Conservation (phyloP, 495 filamentous ascomycete species). For the Penicillium robsamsonii region DNA sequence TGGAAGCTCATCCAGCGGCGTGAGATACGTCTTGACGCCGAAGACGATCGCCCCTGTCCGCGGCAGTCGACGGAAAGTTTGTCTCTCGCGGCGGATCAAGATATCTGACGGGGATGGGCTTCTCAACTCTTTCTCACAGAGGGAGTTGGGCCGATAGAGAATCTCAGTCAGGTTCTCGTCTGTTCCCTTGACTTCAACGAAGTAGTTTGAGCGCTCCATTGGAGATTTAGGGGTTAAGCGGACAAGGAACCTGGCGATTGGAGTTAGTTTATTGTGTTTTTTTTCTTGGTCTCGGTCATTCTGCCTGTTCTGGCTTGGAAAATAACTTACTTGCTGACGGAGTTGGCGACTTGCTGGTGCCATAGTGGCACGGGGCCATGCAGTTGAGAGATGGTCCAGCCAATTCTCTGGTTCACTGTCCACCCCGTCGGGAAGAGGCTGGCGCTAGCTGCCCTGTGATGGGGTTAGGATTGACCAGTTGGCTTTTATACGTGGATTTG, state of each 20-base stretch:
- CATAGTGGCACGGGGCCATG: conserved; percentile 53
- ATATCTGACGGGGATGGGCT: conserved; percentile 41
- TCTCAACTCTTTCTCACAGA: conserved; percentile 33
- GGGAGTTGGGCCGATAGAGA: conserved; percentile 35
- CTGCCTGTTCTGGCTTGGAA: not conserved
- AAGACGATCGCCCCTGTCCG: conserved; percentile 50
- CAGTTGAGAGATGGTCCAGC: conserved; percentile 51
- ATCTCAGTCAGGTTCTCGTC: conserved; percentile 44
- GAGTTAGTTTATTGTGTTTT: conserved; percentile 3
- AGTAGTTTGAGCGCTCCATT: conserved; percentile 57
- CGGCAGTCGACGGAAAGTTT: conserved; percentile 54
- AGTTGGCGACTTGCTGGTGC: conserved; percentile 51
- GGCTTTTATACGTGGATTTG: not conserved
- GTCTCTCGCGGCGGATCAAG: conserved; percentile 52
- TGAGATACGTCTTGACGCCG: conserved; percentile 54
- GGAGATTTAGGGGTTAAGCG: conserved; percentile 44
- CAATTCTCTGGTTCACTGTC: conserved; percentile 54
- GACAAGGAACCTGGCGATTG: conserved; percentile 42
- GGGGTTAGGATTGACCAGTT: not conserved
- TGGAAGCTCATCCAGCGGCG: conserved; percentile 45
- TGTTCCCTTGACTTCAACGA: conserved; percentile 48
- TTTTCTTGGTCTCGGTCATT: not conserved
- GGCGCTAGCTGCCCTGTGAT: conserved; percentile 50
- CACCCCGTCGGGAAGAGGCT: conserved; percentile 59
- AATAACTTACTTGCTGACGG: conserved; percentile 50